These are phyloP conservation scores for Penicillium angulare DNA, from an alignment of 495 filamentous ascomycete genomes.

Conservation along the genomic window DNA sequence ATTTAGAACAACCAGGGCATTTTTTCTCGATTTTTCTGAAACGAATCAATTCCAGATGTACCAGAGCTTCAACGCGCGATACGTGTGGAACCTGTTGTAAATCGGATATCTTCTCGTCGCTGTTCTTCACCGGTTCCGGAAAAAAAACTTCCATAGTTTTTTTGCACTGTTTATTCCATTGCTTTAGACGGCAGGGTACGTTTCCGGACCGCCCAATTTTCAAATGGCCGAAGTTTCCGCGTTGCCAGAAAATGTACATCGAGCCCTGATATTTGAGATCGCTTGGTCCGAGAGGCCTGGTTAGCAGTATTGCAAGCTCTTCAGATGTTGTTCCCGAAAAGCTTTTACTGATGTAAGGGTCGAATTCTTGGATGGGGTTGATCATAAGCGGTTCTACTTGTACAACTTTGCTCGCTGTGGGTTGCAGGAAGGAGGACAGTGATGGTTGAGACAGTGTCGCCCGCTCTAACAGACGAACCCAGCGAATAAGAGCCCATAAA, in stretches of 20 bases:
- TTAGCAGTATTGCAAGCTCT: conserved; percentile 6
- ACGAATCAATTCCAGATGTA: conserved; percentile 13
- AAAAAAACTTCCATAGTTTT: conserved; percentile 7
- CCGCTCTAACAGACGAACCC: background rate
- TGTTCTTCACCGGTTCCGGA: background rate
- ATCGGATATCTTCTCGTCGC: background rate
- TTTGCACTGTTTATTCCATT: conserved; percentile 16
- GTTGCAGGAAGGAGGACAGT: background rate
- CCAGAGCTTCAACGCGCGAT: conserved; percentile 16
- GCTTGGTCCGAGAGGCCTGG: background rate
- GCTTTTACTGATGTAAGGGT: conserved; percentile 1
- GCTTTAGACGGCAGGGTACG: conserved; percentile 2
- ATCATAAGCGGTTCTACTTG: background rate
- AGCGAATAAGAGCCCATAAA: conserved; percentile 3
- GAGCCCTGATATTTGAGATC: conserved; percentile 11
- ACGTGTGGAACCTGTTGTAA: conserved; percentile 10
- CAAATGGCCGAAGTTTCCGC: conserved; percentile 17
- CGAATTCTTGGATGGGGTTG: conserved; percentile 1
- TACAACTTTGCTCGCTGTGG: background rate
- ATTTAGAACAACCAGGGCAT: conserved; percentile 8
- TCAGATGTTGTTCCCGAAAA: background rate
- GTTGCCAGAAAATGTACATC: conserved; percentile 19
- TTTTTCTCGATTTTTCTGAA: conserved; percentile 8
- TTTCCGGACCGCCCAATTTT: conserved; percentile 14
- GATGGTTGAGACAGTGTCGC: background rate